A percentile compares a stretch with the other conserved stretches of the same genome.
phyloP scores from a whole-genome alignment of 441 rosid species.

The Biscutella laevigata region DNA sequence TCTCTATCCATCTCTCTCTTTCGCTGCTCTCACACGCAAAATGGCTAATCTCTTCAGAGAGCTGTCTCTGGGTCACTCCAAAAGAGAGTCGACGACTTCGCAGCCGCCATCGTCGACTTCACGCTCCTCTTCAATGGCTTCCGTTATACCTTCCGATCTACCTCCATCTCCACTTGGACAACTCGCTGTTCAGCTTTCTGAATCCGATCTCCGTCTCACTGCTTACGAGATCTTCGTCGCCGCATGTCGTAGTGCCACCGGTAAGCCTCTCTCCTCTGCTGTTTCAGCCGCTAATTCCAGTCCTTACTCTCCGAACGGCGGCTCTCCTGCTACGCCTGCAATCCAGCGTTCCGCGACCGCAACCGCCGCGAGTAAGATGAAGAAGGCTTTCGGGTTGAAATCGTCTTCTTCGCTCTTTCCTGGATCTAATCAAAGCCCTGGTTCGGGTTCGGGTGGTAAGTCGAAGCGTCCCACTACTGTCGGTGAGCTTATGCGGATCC shows the following conservation, averaged over 20 bases:
- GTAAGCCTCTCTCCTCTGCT: constrained; percentile 48
- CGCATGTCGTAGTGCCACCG: constrained; percentile 69
- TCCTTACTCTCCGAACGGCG: constrained; percentile 35
- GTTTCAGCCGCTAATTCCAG: constrained; percentile 19
- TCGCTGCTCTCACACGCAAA: constrained; percentile 19
- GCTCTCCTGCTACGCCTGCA: constrained; percentile 38
- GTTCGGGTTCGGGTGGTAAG: constrained; percentile 54
- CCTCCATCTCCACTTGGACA: constrained; percentile 68
- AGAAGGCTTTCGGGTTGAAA: constrained; percentile 84
- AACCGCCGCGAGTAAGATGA: constrained; percentile 86
- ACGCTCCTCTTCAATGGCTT: constrained; percentile 26
- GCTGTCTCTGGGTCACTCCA: constrained; percentile 74
- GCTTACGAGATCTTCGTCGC: constrained; percentile 92
- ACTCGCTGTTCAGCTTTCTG: constrained; percentile 55
- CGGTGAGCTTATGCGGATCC: constrained; percentile 85
- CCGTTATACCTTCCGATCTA: constrained; percentile 50
- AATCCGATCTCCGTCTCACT: constrained; percentile 69
- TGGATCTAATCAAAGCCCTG: constrained; percentile 53
- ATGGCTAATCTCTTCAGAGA: constrained; percentile 96
- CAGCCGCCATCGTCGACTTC: constrained; percentile 22
- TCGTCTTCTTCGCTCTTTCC: constrained; percentile 38
- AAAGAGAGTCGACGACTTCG: constrained; percentile 47
- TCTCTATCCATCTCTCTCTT: constrained; percentile 1
- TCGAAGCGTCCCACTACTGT: constrained; percentile 57
- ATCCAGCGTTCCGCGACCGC: constrained; percentile 78